Percentiles rank a stretch among this genome's conserved stretches.
phyloP scores from a whole-genome alignment of 306 rosid genomes.

The Vachellia collinsii region DNA sequence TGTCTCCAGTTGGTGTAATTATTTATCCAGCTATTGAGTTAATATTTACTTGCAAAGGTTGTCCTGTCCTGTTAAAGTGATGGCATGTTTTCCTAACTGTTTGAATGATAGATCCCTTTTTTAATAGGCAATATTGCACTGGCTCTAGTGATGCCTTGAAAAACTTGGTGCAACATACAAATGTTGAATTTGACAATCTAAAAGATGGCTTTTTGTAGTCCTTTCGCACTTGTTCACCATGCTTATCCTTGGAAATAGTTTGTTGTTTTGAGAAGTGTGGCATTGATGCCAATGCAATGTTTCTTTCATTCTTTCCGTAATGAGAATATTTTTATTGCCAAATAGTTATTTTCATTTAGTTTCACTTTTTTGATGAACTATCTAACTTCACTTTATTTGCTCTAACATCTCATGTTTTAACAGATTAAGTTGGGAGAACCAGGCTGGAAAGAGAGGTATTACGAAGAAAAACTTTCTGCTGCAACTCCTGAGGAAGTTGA shows the following conservation, averaged over 20 bases:
- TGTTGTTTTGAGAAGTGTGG: constrained; percentile 7
- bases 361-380: background rate
- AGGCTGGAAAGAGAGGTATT: constrained; percentile 98
- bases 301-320: background rate
- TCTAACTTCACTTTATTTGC: background rate
- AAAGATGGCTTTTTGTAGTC: background rate
- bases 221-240: background rate
- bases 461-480: constrained; percentile 80
- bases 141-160: background rate
- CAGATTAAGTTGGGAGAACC: constrained; percentile 89
- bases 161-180: background rate
- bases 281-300: background rate
- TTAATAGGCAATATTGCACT: background rate
- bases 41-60: constrained; percentile 1
- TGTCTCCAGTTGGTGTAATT: background rate
- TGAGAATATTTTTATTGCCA: background rate
- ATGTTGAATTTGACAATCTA: background rate
- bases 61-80: background rate
- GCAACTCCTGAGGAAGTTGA: constrained; percentile 90
- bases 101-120: background rate
- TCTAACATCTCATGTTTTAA: constrained; percentile 27
- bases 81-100: background rate
- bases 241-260: constrained; percentile 13
- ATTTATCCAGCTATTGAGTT: constrained; percentile 1
- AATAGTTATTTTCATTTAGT: background rate